Percentiles rank a stretch among this genome's conserved stretches.
These are phyloP conservation scores for Taxillus chinensis DNA, from an alignment of 164 flowering plant species.

Conservation along the genomic window DNA sequence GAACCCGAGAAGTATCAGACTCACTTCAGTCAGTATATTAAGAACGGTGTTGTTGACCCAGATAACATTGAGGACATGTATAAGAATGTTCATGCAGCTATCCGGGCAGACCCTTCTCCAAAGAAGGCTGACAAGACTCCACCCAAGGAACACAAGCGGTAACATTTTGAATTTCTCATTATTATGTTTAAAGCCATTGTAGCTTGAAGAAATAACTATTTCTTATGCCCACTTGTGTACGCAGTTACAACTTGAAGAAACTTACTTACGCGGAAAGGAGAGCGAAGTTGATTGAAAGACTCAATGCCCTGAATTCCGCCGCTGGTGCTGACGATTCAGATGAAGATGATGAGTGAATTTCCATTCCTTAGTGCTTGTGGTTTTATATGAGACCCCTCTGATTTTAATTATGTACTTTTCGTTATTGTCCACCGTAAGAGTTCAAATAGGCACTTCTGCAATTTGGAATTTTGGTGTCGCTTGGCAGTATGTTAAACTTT, in stretches of 20 bases:
- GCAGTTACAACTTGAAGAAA: slow-evolving; percentile 54
- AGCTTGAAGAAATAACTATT: no score
- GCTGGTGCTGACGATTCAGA: slow-evolving; percentile 31
- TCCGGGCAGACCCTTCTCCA: slow-evolving; percentile 30
- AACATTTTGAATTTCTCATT: neutral
- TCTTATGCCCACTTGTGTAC: neutral
- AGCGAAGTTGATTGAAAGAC: slow-evolving; percentile 34
- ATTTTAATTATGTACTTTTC: no score
- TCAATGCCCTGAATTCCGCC: slow-evolving; percentile 43
- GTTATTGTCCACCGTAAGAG: no score
- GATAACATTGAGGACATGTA: slow-evolving; percentile 51
- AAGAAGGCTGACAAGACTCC: slow-evolving; percentile 52
- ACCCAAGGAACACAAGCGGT: slow-evolving; percentile 87
- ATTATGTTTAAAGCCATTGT: no score
- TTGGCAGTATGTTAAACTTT: no score
- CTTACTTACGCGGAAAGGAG: slow-evolving; percentile 50
- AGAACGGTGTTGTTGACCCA: slow-evolving; percentile 44
- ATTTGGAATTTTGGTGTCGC: no score
- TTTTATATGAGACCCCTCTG: no score
- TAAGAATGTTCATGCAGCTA: slow-evolving; percentile 44
- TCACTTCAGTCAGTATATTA: slow-evolving; percentile 60
- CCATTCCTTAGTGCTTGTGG: neutral
- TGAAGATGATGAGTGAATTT: slow-evolving; percentile 27
- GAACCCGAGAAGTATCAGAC: slow-evolving; percentile 83
- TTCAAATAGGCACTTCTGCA: no score